These are phyloP conservation scores for Paramecium tetraurelia DNA, from an alignment of 73 alveolate species.

Conservation along the genomic window DNA sequence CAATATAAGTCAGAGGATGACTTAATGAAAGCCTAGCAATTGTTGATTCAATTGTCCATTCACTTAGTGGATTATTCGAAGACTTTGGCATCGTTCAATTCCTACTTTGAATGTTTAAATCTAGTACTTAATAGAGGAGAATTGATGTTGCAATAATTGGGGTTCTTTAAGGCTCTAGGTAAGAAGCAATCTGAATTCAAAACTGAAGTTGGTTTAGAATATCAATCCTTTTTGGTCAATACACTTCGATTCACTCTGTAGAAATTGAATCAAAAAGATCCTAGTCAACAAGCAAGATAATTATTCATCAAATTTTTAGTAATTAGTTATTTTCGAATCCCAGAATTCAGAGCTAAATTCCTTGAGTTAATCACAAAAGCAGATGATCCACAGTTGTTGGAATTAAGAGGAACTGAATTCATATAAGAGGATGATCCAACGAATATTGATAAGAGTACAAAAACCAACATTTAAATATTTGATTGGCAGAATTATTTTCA, in stretches of 20 bases:
- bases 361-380: background rate
- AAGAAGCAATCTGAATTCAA: background rate
- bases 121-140: background rate
- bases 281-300: background rate
- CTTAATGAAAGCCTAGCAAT: background rate
- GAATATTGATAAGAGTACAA: slow-evolving; percentile 14
- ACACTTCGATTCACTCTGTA: background rate
- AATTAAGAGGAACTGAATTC: slow-evolving; percentile 39
- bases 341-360: background rate
- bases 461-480: background rate
- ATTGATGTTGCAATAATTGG: background rate
- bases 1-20: background rate
- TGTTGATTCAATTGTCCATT: background rate
- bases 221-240: background rate
- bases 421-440: background rate
- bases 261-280: background rate
- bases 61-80: background rate
- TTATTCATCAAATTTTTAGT: background rate
- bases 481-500: slow-evolving; percentile 33
- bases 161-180: background rate
- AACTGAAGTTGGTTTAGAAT: background rate
- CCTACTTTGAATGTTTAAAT: background rate
- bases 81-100: background rate
- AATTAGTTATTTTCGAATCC: background rate
- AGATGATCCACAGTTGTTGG: slow-evolving; percentile 1